Base-by-base conservation (phyloP, 805 yeast species). In the Zygoascus bituminiphila region DNA sequence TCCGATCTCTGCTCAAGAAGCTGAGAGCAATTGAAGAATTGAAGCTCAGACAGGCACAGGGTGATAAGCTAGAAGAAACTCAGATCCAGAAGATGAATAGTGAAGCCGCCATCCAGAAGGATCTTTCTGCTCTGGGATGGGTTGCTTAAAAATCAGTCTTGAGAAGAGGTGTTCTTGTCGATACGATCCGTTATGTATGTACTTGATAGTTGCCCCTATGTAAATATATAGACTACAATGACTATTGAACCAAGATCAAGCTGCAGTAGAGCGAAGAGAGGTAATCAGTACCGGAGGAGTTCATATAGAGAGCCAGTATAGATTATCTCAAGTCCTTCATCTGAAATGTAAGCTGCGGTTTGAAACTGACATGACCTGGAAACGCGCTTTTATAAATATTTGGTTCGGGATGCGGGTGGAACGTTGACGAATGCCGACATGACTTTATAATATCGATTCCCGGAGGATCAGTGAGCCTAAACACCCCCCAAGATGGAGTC, bases 1-100 rank as follows among this genome's bases (percentile, higher is more conserved):
- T 88, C 54, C 78, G 98, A 64, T 81, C 93, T 26, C 74, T 93
- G 64, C 75, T 89, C 67, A 93, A 93, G 72, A 93, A 93, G 69
- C 76, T 91, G 54, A 78, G 98, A 62, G 97, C 98, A n/a, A 93
- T 93, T 58, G 95, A 89, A 66, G 81, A 80, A 47, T 76, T 93
- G 60, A 89, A 89, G 67, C 77, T 78, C 73, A 86, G 91, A 64
- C 88, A 86, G 68, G 84, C 83, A 7, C 73, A 71, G 48, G 95
- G 91, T 44, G 96, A 88, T 54, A 74, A 80, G 52, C 76, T 93
- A 57, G 98, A 93, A 69, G 95, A 83, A 59, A 93, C 98, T 26
- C 99, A 93, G 71, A 71, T 87, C 38, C 74, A 86, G 63, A 93
- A 93, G 69, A 91, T 93, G 56, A 76, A 79, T 53, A 88, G 95